Evolutionary conservation across 257 asterid species (phyloP).

Genomic region (Przewalskia tangutica): DNA sequence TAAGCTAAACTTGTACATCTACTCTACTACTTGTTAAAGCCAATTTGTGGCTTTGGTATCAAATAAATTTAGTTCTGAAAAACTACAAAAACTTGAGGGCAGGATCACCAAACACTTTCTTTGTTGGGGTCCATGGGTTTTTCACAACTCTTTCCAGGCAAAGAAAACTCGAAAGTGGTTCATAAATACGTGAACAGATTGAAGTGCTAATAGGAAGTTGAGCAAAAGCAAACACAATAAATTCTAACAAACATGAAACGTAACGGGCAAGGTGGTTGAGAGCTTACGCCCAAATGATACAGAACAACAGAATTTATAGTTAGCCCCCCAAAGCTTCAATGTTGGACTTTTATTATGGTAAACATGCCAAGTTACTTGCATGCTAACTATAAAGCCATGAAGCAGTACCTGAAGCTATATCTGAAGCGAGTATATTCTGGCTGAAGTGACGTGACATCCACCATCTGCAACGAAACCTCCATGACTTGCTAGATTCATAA

Average conservation of each 20-base stretch:
- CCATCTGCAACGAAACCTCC: conserved; percentile 85
- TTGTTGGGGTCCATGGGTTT: not conserved
- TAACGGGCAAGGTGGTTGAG: not conserved
- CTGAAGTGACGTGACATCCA: conserved; percentile 75
- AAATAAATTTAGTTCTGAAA: not conserved
- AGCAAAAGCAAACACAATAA: not conserved
- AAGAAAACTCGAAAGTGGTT: not conserved
- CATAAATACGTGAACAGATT: not conserved
- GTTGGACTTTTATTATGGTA: not conserved
- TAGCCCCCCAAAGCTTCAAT: not conserved
- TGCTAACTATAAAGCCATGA: not conserved
- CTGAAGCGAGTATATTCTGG: conserved; percentile 32
- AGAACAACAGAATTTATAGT: too few relatives aligned
- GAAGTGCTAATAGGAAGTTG: not conserved
- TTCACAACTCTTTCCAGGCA: not conserved
- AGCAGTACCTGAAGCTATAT: conserved; percentile 55
- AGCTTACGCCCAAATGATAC: not conserved
- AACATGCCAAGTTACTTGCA: not conserved
- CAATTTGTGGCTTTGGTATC: not conserved
- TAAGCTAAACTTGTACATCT: not conserved
- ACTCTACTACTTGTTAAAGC: not conserved
- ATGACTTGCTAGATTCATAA: conserved; percentile 31
- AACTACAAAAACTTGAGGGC: not conserved
- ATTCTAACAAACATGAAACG: not conserved
- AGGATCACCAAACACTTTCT: not conserved